A percentile compares a stretch with the other conserved stretches of the same genome.
These are phyloP conservation scores for Tephrocybe sp. DNA, from an alignment of 768 basidiomycete genomes.

Conservation along the genomic window DNA sequence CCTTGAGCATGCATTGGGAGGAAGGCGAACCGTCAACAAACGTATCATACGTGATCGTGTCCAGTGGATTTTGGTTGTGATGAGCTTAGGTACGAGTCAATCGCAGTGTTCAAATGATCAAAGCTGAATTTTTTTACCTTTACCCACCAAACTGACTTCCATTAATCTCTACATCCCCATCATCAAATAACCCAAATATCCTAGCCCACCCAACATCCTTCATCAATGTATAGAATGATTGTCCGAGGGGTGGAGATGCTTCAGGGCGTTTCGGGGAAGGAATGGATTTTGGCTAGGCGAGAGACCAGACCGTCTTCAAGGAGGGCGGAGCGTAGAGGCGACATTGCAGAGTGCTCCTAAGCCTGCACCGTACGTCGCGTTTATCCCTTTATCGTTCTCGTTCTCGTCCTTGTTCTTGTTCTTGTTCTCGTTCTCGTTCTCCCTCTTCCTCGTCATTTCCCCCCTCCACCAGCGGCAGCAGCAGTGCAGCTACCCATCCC, in stretches of 20 bases:
- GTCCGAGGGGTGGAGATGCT: conserved; percentile 77
- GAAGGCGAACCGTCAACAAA: too few species aligned
- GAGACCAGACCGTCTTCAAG: conserved; percentile 67
- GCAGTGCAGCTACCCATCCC: too few species aligned
- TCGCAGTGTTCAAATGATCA: too few species aligned
- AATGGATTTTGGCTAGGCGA: conserved; percentile 58
- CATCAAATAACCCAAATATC: conserved; percentile 53
- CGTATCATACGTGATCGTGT: too few species aligned
- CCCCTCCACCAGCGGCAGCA: too few species aligned
- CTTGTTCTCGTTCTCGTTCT: too few species aligned
- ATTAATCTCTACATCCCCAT: conserved; percentile 52
- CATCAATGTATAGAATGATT: conserved; percentile 74
- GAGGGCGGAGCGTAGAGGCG: conserved; percentile 58
- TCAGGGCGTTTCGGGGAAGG: conserved; percentile 1
- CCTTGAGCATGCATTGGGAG: too few species aligned
- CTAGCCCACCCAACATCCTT: conserved; percentile 62
- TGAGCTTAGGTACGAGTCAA: too few species aligned
- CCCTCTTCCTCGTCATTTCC: neutral
- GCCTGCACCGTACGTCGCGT: conserved; percentile 68
- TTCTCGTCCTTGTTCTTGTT: too few species aligned
- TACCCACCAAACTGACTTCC: too few species aligned
- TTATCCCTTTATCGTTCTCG: conserved; percentile 52
- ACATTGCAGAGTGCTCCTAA: conserved; percentile 81
- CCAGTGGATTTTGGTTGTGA: too few species aligned
- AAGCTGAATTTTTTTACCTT: too few species aligned